Percentiles rank a stretch among this genome's conserved stretches.
Conservation (phyloP, 768 basidiomycete genomes). For the Obba rivulosa region DNA sequence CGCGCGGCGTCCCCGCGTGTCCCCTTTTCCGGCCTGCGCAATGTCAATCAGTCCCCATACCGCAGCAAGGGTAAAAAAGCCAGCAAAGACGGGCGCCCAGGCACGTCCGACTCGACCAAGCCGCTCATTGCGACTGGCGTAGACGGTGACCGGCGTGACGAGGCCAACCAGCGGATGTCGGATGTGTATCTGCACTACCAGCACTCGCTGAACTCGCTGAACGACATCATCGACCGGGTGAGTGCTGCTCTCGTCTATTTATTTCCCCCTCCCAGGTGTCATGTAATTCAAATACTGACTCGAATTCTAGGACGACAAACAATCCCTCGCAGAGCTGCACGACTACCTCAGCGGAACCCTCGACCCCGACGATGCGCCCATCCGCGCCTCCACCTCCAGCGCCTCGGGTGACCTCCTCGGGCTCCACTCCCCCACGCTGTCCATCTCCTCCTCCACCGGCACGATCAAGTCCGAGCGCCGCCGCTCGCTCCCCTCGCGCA, state of each 20-base stretch:
- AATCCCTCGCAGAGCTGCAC: slow-evolving; percentile 70
- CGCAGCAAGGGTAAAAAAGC: slow-evolving; percentile 32
- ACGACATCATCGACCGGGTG: slow-evolving; percentile 76
- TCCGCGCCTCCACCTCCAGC: neutral
- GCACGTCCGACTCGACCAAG: slow-evolving; percentile 60
- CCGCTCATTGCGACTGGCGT: slow-evolving; percentile 33
- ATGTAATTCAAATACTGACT: slow-evolving; percentile 1
- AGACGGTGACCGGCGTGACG: slow-evolving; percentile 3
- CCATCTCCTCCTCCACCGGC: slow-evolving; percentile 9
- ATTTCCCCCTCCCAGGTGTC: slow-evolving; percentile 1
- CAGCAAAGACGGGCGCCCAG: slow-evolving; percentile 37
- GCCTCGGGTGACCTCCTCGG: neutral
- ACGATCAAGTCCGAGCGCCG: slow-evolving; percentile 59
- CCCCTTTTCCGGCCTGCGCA: slow-evolving; percentile 21
- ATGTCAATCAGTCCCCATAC: slow-evolving; percentile 49
- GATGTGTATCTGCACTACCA: slow-evolving; percentile 71
- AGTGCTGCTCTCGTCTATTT: slow-evolving; percentile 25
- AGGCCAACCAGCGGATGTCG: slow-evolving; percentile 26
- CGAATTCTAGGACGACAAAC: slow-evolving; percentile 71
- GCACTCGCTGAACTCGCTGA: slow-evolving; percentile 74
- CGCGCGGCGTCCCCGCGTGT: slow-evolving; percentile 10
- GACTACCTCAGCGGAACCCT: slow-evolving; percentile 45
- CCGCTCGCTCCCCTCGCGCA: slow-evolving; percentile 60
- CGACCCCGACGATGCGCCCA: slow-evolving; percentile 19
- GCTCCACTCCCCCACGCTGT: slow-evolving; percentile 3